Evolutionary conservation across 805 yeast genomes (phyloP).

Genomic region (Candida coleopterorum): DNA sequence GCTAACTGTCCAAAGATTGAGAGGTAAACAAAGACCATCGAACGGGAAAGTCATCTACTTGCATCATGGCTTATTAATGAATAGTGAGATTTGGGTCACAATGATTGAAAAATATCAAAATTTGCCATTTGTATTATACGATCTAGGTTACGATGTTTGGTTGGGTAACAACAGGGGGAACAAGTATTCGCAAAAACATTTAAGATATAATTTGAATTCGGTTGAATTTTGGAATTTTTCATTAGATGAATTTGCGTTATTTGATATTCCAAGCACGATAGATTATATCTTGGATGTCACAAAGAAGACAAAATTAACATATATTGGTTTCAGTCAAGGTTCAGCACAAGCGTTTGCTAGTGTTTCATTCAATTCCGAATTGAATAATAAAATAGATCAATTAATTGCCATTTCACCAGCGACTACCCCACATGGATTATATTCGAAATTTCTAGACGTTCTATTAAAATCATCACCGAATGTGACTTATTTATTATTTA

Average conservation of each 20-base stretch:
- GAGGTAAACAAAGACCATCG: conserved; percentile 8
- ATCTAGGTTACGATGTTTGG: conserved; percentile 91
- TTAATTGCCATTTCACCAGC: conserved; percentile 92
- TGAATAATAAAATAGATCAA: conserved; percentile 50
- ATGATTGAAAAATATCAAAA: conserved; percentile 35
- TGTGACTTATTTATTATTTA: conserved; percentile 66
- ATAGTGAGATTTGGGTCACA: conserved; percentile 70
- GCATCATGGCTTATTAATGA: conserved; percentile 91
- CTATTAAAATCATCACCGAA: conserved; percentile 74
- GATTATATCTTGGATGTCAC: conserved; percentile 63
- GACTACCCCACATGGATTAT: conserved; percentile 82
- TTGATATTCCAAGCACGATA: conserved; percentile 82
- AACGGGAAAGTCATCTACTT: conserved; percentile 57
- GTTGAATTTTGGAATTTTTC: conserved; percentile 83
- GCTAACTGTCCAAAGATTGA: conserved; percentile 67
- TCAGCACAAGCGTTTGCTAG: conserved; percentile 91
- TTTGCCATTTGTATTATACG: conserved; percentile 72
- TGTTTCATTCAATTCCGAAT: conserved; percentile 56
- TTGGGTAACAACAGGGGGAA: conserved; percentile 61
- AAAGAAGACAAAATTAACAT: conserved; percentile 41
- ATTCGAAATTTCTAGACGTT: conserved; percentile 70
- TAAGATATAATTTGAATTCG: conserved; percentile 25
- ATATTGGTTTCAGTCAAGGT: conserved; percentile 91
- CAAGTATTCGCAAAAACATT: conserved; percentile 83
- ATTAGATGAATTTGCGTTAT: conserved; percentile 85